Percentiles rank a stretch among this genome's conserved stretches.
phyloP scores from a whole-genome alignment of 345 rosid genomes.

The Salix suchowensis region DNA sequence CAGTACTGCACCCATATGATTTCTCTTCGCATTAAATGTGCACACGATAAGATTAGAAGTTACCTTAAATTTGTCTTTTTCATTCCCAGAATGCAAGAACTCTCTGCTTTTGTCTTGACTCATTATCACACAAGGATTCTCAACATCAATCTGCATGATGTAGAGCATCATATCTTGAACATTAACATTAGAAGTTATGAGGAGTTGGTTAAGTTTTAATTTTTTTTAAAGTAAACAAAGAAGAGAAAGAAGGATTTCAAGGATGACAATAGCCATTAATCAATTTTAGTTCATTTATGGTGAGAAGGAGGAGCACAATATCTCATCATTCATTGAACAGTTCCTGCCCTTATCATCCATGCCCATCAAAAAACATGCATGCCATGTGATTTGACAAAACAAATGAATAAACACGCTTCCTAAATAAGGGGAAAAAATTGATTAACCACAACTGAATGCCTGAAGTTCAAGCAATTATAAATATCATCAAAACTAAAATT shows the following conservation, averaged over 20 bases:
- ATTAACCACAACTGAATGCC: too few species aligned
- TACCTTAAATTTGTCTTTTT: slow-evolving; percentile 94
- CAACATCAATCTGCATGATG: slow-evolving; percentile 78
- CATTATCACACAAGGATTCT: slow-evolving; percentile 96
- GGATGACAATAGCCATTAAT: neutral
- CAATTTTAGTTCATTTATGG: neutral
- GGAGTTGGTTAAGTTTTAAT: neutral
- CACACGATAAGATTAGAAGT: neutral
- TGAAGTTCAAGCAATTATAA: too few species aligned
- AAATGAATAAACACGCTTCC: too few species aligned
- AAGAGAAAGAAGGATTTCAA: neutral
- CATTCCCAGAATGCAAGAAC: slow-evolving; percentile 93
- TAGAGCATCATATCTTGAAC: neutral
- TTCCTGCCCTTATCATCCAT: too few species aligned
- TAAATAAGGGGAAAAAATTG: too few species aligned
- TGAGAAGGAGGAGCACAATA: neutral
- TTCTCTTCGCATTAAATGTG: neutral
- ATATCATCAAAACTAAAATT: too few species aligned
- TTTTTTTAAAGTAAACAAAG: neutral
- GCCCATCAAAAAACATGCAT: too few species aligned
- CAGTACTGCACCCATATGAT: slow-evolving; percentile 21
- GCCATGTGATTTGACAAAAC: too few species aligned
- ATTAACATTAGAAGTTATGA: neutral
- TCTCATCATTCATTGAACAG: too few species aligned
- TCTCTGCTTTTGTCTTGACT: slow-evolving; percentile 99